These are phyloP conservation scores for Phytophthora aleatoria DNA, from an alignment of 352 stramenopile genomes.

Conservation along the genomic window DNA sequence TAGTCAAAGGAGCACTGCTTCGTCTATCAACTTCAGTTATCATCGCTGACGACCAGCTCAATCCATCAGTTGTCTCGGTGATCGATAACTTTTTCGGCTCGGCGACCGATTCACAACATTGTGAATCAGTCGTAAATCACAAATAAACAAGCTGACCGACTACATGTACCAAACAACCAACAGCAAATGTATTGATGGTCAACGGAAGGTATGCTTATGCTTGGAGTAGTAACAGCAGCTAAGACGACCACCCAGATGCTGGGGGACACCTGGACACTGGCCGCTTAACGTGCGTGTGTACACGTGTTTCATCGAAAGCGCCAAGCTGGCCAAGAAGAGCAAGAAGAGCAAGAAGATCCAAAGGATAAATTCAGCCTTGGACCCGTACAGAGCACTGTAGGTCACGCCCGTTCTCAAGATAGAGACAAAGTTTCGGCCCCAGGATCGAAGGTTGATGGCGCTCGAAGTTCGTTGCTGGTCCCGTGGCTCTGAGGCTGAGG, in stretches of 20 bases:
- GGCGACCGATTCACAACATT: not conserved
- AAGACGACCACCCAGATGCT: conserved; percentile 18
- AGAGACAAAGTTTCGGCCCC: conserved; percentile 1
- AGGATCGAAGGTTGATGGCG: not conserved
- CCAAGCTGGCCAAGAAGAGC: conserved; percentile 9
- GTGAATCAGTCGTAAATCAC: not conserved
- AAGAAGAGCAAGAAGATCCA: not conserved
- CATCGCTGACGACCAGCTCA: conserved; percentile 5
- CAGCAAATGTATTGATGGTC: not conserved
- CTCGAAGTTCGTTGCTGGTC: not conserved
- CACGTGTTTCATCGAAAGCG: conserved; percentile 5
- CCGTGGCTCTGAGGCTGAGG: conserved; percentile 5
- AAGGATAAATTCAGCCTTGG: not conserved
- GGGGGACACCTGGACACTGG: conserved; percentile 4
- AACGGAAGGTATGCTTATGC: not conserved
- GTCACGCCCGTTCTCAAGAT: conserved; percentile 11
- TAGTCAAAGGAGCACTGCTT: conserved; percentile 24
- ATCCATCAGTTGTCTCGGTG: conserved; percentile 17
- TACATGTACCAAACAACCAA: not conserved
- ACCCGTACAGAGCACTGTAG: not conserved
- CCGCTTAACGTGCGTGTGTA: not conserved
- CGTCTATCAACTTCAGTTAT: conserved; percentile 17
- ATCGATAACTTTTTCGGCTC: conserved; percentile 8
- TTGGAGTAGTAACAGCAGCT: conserved; percentile 10
- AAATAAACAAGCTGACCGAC: not conserved